These are phyloP conservation scores for Protostelium mycophagum DNA, from an alignment of 78 protist species.

Conservation along the genomic window DNA sequence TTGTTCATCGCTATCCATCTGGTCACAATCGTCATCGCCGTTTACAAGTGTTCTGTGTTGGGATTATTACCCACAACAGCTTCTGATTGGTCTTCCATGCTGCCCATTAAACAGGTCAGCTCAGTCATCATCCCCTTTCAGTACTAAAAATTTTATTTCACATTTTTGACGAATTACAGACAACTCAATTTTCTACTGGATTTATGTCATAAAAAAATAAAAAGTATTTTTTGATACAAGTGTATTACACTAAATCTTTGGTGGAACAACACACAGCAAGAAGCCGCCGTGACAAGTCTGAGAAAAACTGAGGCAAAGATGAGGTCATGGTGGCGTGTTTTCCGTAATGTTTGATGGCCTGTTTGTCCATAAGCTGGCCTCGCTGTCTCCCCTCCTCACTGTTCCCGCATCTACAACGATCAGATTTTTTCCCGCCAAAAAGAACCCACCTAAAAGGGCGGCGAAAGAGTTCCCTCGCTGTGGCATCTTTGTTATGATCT, in stretches of 20 bases:
- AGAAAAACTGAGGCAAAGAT: no score
- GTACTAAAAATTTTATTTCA: neutral
- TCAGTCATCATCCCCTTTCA: neutral
- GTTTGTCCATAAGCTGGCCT: no score
- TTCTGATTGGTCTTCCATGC: conserved; percentile 54
- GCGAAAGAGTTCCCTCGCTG: neutral
- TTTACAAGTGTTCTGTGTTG: conserved; percentile 57
- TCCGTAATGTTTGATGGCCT: no score
- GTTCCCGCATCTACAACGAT: no score
- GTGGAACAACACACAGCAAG: no score
- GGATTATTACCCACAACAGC: conserved; percentile 53
- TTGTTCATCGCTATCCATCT: conserved; percentile 39
- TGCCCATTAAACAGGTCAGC: conserved; percentile 30
- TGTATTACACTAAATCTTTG: no score
- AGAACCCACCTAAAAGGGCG: neutral
- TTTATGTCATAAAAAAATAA: neutral
- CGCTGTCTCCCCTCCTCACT: no score
- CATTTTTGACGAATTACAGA: neutral
- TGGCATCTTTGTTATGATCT: neutral
- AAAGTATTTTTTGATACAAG: no score
- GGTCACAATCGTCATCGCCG: conserved; percentile 23
- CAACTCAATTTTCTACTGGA: neutral
- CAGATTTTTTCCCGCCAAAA: no score
- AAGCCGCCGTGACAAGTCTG: no score
- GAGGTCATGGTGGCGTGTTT: no score